Evolutionary conservation across 1,284 basidiomycete species (phyloP).

Genomic region (Ganoderma lucidum): DNA sequence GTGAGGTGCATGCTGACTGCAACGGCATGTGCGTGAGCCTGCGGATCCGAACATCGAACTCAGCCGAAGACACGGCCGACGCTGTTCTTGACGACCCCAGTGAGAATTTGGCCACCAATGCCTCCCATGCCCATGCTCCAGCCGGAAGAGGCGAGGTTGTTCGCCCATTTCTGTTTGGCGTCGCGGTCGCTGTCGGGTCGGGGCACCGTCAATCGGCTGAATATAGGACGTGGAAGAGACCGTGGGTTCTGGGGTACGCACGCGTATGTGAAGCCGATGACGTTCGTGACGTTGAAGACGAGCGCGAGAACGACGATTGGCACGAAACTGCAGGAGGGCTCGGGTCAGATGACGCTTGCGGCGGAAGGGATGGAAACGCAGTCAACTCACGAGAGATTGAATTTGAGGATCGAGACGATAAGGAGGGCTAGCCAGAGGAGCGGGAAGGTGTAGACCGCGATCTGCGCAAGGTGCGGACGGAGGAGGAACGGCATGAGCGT

Average conservation of each 20-base stretch:
- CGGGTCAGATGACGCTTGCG: constrained; percentile 15
- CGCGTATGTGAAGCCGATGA: constrained; percentile 93
- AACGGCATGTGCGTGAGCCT: neutral
- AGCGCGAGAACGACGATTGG: constrained; percentile 90
- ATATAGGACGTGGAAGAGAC: neutral
- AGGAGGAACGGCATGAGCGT: constrained; percentile 3
- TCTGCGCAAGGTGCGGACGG: constrained; percentile 52
- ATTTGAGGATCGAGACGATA: constrained; percentile 88
- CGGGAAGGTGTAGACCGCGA: constrained; percentile 91
- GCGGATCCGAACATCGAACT: constrained; percentile 9
- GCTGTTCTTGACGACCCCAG: constrained; percentile 81
- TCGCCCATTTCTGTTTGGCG: constrained; percentile 87
- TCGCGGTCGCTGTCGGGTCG: constrained; percentile 76
- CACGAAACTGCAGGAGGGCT: constrained; percentile 65
- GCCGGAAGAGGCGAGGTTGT: constrained; percentile 64
- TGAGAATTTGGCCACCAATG: constrained; percentile 81
- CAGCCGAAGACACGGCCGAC: constrained; percentile 76
- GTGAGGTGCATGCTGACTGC: neutral
- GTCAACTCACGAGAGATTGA: constrained; percentile 79
- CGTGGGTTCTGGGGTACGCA: constrained; percentile 47
- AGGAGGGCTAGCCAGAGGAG: constrained; percentile 86
- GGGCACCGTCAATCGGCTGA: constrained; percentile 12
- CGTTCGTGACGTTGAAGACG: constrained; percentile 93
- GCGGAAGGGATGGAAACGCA: neutral
- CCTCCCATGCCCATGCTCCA: constrained; percentile 76